Evolutionary conservation across 176 grass and related monocot species (phyloP).

Genomic region (Musa schizocarpa): DNA sequence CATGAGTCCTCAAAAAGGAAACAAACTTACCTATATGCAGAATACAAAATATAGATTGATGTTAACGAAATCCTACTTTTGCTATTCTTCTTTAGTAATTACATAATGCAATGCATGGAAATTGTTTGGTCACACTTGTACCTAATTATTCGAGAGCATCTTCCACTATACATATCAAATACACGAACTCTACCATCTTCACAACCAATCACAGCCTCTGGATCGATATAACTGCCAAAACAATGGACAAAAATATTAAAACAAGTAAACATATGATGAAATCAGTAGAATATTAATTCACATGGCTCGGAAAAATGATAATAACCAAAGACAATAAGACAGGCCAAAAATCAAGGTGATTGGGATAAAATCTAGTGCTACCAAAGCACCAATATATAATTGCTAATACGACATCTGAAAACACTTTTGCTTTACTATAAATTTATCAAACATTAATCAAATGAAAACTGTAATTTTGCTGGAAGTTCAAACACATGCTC

Average conservation of each 20-base stretch:
- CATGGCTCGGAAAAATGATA: neutral
- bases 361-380: too few species aligned
- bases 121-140: neutral
- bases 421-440: too few species aligned
- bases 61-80: neutral
- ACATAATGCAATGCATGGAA: neutral
- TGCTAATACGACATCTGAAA: too few species aligned
- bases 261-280: neutral
- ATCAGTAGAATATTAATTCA: neutral
- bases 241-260: slow-evolving; percentile 23
- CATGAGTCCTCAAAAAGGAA: neutral
- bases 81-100: neutral
- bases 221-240: slow-evolving; percentile 59
- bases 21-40: neutral
- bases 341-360: too few species aligned
- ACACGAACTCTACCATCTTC: slow-evolving; percentile 83
- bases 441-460: too few species aligned
- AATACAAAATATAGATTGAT: neutral
- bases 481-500: too few species aligned
- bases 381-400: too few species aligned
- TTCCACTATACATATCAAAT: slow-evolving; percentile 96
- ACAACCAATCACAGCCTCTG: slow-evolving; percentile 86
- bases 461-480: too few species aligned
- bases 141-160: slow-evolving; percentile 71
- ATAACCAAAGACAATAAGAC: too few species aligned